A percentile compares a stretch with the other conserved stretches of the same genome.
Conservation (phyloP, 2,329 filamentous ascomycete genomes). For the Fusarium tanahbumbuense region DNA sequence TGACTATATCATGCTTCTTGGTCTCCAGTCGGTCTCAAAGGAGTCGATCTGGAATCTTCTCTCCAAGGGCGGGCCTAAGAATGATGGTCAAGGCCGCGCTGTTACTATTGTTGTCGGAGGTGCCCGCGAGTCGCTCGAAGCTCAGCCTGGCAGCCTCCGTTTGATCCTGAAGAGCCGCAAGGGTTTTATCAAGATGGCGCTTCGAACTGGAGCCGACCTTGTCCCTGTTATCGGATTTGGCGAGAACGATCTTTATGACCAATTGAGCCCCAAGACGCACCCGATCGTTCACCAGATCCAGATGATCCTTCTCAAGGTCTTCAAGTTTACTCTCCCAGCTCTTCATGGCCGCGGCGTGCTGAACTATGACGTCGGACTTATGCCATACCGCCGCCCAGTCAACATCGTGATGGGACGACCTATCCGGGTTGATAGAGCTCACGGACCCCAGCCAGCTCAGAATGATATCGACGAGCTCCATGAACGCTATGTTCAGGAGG, state of each 20-base stretch:
- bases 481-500: conserved; percentile 78
- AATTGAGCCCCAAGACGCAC: conserved; percentile 80
- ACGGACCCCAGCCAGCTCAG: conserved; percentile 71
- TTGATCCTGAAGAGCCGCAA: conserved; percentile 87
- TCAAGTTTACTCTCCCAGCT: conserved; percentile 93
- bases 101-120: conserved; percentile 97
- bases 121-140: conserved; percentile 90
- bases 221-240: conserved; percentile 94
- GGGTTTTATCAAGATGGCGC: conserved; percentile 93
- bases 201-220: conserved; percentile 90
- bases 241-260: conserved; percentile 96
- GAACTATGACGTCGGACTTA: conserved; percentile 96
- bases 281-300: conserved; percentile 84
- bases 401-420: conserved; percentile 91
- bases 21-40: conserved; percentile 87
- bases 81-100: conserved; percentile 89
- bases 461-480: conserved; percentile 86
- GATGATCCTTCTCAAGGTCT: conserved; percentile 82
- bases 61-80: conserved; percentile 79
- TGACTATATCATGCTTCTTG: conserved; percentile 92
- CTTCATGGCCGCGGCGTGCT: conserved; percentile 93
- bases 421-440: conserved; percentile 73
- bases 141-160: conserved; percentile 79
- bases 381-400: conserved; percentile 89
- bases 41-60: conserved; percentile 92